Evolutionary conservation across 768 basidiomycete species (phyloP), one percentile per base, ranked within the genome.

Genomic region (Hydnomerulius pinastri): DNA sequence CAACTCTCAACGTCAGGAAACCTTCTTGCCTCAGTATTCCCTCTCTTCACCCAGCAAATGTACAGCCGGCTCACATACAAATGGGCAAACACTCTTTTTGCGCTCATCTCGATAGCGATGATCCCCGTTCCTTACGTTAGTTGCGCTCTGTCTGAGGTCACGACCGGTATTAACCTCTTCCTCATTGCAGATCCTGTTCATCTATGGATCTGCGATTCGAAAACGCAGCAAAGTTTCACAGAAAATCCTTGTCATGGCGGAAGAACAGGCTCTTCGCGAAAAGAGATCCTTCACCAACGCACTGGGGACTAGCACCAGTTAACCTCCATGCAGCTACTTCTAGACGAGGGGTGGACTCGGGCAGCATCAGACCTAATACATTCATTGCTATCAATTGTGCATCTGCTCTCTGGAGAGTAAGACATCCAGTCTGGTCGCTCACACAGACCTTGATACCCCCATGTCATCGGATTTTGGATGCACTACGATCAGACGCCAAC

Each of bases 41-140:
- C 86, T 0, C 73, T 88, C 8, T 87, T 87, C 66, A 80, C 81
- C 7, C 64, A 72, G 15, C 77, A 73, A 43, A 83, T 87, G 82
- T 85, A 81, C 63, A 61, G 65, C 2, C 68, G 63, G 1, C 72
- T 89, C 27, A 77, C 73, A 13, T 82, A 81, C 50, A 76, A 74
- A 53, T 86, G 85, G 79, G 81, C 82, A 1, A 79, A 77, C 53
- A 82, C 78, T 10, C 67, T 84, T 1, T 81, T 83, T 56, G 81
- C 74, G 0, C 73, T 73, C 24, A 65, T 87, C 27, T 80, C 80
- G 4, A 61, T 71, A 17, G 37, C 78, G 2, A 74, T 87, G 70
- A 71, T 82, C n/a, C 77, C 80, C 0, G 82, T 88, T 46, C 83
- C 82, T 10, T 82, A 79, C 46, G 81, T 82, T 55, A 49, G 79